Conservation (phyloP, 129 eudicot genomes). For the Centella asiatica region DNA sequence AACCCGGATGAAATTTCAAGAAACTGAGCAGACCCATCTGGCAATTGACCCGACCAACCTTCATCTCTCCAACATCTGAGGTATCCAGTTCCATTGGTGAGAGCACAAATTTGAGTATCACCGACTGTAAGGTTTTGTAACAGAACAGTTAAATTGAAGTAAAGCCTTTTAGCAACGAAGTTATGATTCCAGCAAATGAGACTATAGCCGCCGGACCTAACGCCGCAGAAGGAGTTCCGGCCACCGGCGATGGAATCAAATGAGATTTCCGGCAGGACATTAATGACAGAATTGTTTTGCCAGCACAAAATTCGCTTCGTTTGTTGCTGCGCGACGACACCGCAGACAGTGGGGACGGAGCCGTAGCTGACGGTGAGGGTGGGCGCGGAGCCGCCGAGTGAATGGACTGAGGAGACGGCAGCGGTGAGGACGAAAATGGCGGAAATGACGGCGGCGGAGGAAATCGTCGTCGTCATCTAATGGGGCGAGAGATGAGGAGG, state of each 20-base stretch:
- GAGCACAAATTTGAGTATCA: slow-evolving; percentile 53
- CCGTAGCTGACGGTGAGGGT: slow-evolving; percentile 72
- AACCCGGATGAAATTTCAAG: slow-evolving; percentile 48
- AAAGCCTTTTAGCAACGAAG: slow-evolving; percentile 50
- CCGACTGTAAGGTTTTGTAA: slow-evolving; percentile 43
- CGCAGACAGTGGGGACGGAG: slow-evolving; percentile 60
- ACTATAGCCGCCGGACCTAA: slow-evolving; percentile 60
- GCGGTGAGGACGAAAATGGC: slow-evolving; percentile 13
- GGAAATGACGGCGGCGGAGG: slow-evolving; percentile 26
- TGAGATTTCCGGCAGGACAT: slow-evolving; percentile 39
- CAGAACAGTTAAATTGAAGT: slow-evolving; percentile 26
- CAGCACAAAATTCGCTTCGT: slow-evolving; percentile 59
- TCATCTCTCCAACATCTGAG: slow-evolving; percentile 64
- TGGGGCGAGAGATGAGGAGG: slow-evolving; percentile 14
- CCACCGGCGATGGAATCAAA: slow-evolving; percentile 83
- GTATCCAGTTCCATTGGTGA: slow-evolving; percentile 30
- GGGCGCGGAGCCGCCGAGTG: slow-evolving; percentile 65
- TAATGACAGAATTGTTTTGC: slow-evolving; percentile 18
- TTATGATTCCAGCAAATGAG: slow-evolving; percentile 66
- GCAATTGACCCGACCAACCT: slow-evolving; percentile 12
- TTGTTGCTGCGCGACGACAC: slow-evolving; percentile 50
- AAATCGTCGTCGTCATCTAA: slow-evolving; percentile 48
- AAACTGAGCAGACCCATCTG: slow-evolving; percentile 14
- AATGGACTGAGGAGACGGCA: slow-evolving; percentile 22
- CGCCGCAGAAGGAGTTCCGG: slow-evolving; percentile 56